Conservation (phyloP, 306 rosid species). For the Cucumis cinereus region DNA sequence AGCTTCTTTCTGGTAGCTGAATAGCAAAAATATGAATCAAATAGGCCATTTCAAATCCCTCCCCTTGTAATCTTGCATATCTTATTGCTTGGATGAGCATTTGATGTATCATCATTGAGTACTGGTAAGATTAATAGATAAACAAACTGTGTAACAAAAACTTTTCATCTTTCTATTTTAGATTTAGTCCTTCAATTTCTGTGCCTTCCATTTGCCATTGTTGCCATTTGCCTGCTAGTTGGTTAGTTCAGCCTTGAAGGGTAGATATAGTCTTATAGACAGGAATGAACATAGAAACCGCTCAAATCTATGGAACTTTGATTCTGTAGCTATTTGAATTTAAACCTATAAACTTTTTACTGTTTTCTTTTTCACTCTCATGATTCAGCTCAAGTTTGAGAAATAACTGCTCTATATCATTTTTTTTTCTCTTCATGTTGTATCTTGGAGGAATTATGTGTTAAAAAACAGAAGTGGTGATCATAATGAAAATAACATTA, state of each 20-base stretch:
- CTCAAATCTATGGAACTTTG: not conserved
- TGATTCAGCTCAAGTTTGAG: not conserved
- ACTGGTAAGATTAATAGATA: not conserved
- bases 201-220: not conserved
- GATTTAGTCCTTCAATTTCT: not conserved
- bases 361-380: not conserved
- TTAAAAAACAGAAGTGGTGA: too few species aligned
- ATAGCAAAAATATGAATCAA: not conserved
- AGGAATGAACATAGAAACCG: not conserved
- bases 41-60: not conserved
- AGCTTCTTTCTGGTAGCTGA: not conserved
- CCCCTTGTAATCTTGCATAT: not conserved
- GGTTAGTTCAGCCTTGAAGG: not conserved
- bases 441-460: not conserved
- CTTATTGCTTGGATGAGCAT: not conserved
- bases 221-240: not conserved
- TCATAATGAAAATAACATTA: too few species aligned
- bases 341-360: not conserved
- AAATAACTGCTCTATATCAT: too few species aligned
- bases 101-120: not conserved
- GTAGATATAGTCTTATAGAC: not conserved
- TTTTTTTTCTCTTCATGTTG: not conserved
- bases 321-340: not conserved
- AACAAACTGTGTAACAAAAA: not conserved
- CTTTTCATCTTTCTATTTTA: not conserved